Base-by-base conservation (phyloP, 1,139 yeast genomes). In the Saccharomyces hybrid region DNA sequence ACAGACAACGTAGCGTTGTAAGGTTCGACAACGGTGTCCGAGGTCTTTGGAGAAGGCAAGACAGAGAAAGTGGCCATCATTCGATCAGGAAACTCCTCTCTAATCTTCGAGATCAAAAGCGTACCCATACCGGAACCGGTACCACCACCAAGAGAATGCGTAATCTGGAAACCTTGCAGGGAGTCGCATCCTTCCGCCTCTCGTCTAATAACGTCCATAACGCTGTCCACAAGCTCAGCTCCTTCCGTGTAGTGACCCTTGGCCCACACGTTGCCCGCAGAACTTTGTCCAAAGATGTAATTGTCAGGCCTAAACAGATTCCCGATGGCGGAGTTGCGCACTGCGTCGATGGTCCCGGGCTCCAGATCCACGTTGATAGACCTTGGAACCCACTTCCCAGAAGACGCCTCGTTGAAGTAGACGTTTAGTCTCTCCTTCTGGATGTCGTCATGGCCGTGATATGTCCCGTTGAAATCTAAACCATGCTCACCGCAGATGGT, bases 41-140 rank as follows among this genome's bases (percentile, higher is more conserved):
- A 85, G 53, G 87, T 89, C 72, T 86, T 86, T 67, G 96, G 95
- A 50, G 95, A 86, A 53, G 97, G 97, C 62, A 88, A 86, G 57
- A 89, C 96, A 3, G 96, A 88, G 70, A 88, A 89, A 32, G 96
- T 88, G 47, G 96, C 95, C 88, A 88, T 84, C 96, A 89, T 89
- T 77, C 96, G 84, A 73, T 89, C 97, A 52, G 95, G 90, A 66
- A 83, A 88, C 72, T 88, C 96, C 71, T 88, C 95, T 73, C 90
- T 82, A 67, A 88, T 85, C 68, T 84, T 84, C 56, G 89, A 81
- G 64, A 88, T 82, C 68, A 88, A 78, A 64, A 88, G 74, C 49
- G 96, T 88, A 69, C 96, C 97, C 91, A 89, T 84, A 74, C 97
- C 97, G n/a, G n/a, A n/a, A n/a, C n/a, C n/a, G n/a, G n/a, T n/a